A percentile compares a stretch with the other conserved stretches of the same genome.
Evolutionary conservation across 305 asterid genomes (phyloP).

Genomic region (Fraxinus platypoda): DNA sequence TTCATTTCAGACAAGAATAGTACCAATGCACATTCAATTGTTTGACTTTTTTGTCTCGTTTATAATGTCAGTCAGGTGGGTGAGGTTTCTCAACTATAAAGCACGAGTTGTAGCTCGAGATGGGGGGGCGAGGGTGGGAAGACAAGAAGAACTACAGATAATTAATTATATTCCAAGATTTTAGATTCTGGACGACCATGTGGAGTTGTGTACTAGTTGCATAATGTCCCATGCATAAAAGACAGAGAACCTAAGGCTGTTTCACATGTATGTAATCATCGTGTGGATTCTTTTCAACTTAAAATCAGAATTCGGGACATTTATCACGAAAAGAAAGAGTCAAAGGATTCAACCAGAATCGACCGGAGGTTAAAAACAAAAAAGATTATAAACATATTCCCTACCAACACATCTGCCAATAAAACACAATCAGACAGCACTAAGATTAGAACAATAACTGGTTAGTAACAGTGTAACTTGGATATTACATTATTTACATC

Average conservation of each 20-base stretch:
- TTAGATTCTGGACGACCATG: neutral
- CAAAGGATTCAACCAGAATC: neutral
- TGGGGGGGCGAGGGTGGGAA: neutral
- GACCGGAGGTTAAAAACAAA: neutral
- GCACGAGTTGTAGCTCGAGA: neutral
- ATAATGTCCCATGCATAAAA: neutral
- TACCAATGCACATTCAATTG: neutral
- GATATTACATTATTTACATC: conserved; percentile 31
- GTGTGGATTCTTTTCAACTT: neutral
- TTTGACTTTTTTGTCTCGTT: neutral
- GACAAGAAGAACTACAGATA: neutral
- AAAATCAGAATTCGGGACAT: neutral
- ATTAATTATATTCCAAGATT: neutral
- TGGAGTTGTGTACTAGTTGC: neutral
- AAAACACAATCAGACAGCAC: neutral
- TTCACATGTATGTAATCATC: neutral
- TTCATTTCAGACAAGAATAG: neutral
- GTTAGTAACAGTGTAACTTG: conserved; percentile 19
- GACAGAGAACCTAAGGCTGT: neutral
- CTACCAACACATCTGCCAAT: neutral
- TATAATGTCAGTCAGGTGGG: neutral
- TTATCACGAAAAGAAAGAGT: neutral
- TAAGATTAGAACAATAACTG: conserved; percentile 3
- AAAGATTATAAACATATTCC: neutral
- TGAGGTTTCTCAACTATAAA: neutral